These are phyloP conservation scores for Physcia stellaris DNA, from an alignment of 495 filamentous ascomycete species.

Conservation along the genomic window DNA sequence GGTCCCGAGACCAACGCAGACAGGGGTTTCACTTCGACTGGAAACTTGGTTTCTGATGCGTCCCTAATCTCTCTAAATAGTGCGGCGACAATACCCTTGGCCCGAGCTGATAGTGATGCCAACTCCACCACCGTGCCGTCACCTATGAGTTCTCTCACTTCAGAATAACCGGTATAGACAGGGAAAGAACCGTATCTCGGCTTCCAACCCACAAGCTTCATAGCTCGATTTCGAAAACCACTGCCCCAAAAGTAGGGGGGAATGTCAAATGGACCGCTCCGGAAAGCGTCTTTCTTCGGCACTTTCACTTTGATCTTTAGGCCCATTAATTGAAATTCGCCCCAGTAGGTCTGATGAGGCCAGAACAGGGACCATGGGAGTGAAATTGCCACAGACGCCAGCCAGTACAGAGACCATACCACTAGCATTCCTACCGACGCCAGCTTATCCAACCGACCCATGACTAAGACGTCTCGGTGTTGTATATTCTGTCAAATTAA, in stretches of 20 bases:
- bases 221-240: slow-evolving; percentile 2
- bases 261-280: slow-evolving; percentile 3
- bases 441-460: too few relatives aligned
- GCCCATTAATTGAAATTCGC: slow-evolving; percentile 4
- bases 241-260: slow-evolving; percentile 10
- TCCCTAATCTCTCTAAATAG: slow-evolving; percentile 1
- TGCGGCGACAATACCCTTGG: neutral
- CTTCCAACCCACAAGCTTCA: slow-evolving; percentile 5
- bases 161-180: slow-evolving; percentile 5
- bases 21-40: slow-evolving; percentile 3
- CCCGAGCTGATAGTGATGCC: slow-evolving; percentile 1
- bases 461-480: too few relatives aligned
- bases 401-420: too few relatives aligned
- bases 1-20: slow-evolving; percentile 6
- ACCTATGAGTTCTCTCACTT: slow-evolving; percentile 7
- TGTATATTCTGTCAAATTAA: too few relatives aligned
- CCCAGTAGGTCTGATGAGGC: slow-evolving; percentile 8
- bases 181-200: slow-evolving; percentile 4
- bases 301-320: slow-evolving; percentile 1
- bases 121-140: slow-evolving; percentile 4
- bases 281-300: slow-evolving; percentile 6
- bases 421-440: too few relatives aligned
- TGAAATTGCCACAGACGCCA: too few relatives aligned
- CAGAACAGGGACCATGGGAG: too few relatives aligned
- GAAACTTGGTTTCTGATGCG: slow-evolving; percentile 3